Percentiles rank a stretch among this genome's conserved stretches.
Conservation (phyloP, 345 rosid genomes). For the thale cress (Arabidopsis thaliana) region TAIR10.1 NC_003070.9:9720001-9720500, state of each 20-base stretch:
- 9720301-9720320: slow-evolving; percentile 72
- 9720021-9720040: slow-evolving; percentile 94
- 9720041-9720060: slow-evolving; percentile 43
- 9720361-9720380: neutral
- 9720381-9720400: neutral
- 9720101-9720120: neutral
- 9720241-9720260: slow-evolving; percentile 97
- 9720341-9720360: slow-evolving; percentile 49
- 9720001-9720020: slow-evolving; percentile 89
- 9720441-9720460: neutral
- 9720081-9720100: slow-evolving; percentile 1
- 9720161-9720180: slow-evolving; percentile 97
- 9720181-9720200: slow-evolving; percentile 82
- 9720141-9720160: slow-evolving; percentile 87
- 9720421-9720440: slow-evolving; percentile 9
- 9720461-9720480: slow-evolving; percentile 5
- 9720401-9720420: neutral
- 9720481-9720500: neutral
- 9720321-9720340: slow-evolving; percentile 81
- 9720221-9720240: slow-evolving; percentile 94
- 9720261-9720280: slow-evolving; percentile 89
- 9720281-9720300: slow-evolving; percentile 73
- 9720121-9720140: neutral
- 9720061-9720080: neutral
- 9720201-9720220: slow-evolving; percentile 77